Base-by-base conservation (phyloP, 2,329 filamentous ascomycete species). In the Xylaria polymorpha region DNA sequence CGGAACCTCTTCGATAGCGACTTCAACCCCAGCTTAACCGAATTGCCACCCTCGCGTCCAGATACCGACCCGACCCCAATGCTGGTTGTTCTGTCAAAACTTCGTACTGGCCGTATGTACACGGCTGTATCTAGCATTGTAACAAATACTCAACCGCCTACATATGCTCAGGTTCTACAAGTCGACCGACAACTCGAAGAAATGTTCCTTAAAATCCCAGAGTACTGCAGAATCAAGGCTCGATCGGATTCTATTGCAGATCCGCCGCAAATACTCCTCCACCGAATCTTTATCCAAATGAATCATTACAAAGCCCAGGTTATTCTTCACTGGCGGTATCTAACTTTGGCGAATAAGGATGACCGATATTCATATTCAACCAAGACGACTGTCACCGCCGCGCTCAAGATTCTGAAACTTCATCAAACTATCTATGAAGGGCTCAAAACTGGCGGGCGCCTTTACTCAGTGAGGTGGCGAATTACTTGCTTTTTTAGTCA, bases 1-100 rank as follows among this genome's bases (percentile, higher is more conserved):
- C 77, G 80, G 0, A 86, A 85, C 59, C 77, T 85, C 1, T 70
- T 79, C 1, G 84, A 85, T 68, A 73, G 74, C 4, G 84, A 86
- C 61, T 80, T 86, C 60, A 75, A 80, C 59, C 71, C 77, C 15
- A 55, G 74, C 8, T 81, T 77, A 10, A 73, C 74, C 12, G 77
- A 80, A 22, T 68, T 85, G 15, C 83, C 83, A 0, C 79, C 79
- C 0, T 74, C 77, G 0, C 74, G 79, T 2, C 76, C 78, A 0
- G 76, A 80, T 29, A 78, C 68, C 1, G 77, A 80, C 39, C 48
- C 72, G 2, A 80, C 78, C 1, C 74, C 77, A 0, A 67, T 72
- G 2, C 44, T 79, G 25, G 69, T 74, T 4, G 57, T 72, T 4
- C 62, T 79, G 10, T 69, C 74, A 4, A 78, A 75, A 37, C 44